Evolutionary conservation across 768 basidiomycete species (phyloP), one percentile per base, ranked within the genome.

Genomic region (Tylopilus vinaceipallidus): DNA sequence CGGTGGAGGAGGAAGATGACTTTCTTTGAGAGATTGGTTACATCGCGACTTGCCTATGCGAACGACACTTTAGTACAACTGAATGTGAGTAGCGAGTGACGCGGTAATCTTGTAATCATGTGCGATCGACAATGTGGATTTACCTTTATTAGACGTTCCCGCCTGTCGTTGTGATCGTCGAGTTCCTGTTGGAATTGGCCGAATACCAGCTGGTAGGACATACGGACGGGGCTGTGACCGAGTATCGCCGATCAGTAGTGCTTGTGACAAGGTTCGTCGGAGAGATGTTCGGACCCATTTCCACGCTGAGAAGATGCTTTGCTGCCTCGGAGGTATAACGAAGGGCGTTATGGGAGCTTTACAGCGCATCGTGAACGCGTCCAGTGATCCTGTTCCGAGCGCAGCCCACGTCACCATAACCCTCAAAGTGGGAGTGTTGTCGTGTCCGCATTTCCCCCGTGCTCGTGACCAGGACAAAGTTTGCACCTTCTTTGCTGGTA

Each of bases 1-100:
- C 93, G 86, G 62, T 98, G 95, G 4, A 98, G 76, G 34, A 91
- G 82, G 64, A 98, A 98, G 55, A 99, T 98, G 56, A 84, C 75
- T 70, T 91, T 95, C 69, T 99, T 99, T 44, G 93, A 92, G 30
- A 89, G 76, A 58, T 84, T 89, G 22, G 95, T 98, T 43, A 92
- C 80, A 69, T 97, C 94, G 30, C 95, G 84, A 63, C 84, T 86
- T 33, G 80, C 77, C 89, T 91, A 65, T 38, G 40, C 27, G 14
- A 36, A 49, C 26, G 35, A 45, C 45, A 36, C 17, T 41, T 48
- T 34, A 56, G 52, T 42, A 26, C 6, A 24, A n/a, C n/a, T n/a
- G n/a, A n/a, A n/a, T n/a, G n/a, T n/a, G n/a, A n/a, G n/a, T n/a
- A n/a, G n/a, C 22, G 16, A 45, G n/a, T 7, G 17, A 26, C 30